Conservation (phyloP, 306 rosid species). For the Biancaea sappan region DNA sequence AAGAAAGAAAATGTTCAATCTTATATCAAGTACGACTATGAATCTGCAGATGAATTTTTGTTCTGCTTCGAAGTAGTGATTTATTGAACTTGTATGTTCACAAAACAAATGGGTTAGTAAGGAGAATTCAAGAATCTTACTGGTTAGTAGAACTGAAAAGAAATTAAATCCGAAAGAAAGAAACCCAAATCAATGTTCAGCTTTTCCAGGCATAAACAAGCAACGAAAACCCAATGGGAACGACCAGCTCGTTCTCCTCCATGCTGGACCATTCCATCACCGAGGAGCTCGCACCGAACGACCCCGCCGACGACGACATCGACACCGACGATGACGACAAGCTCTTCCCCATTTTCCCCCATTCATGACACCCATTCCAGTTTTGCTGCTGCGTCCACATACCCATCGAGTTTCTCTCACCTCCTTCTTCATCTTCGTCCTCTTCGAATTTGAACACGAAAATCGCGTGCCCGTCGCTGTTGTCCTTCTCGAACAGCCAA, state of each 20-base stretch:
- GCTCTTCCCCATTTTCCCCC: conserved; percentile 70
- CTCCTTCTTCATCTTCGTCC: conserved; percentile 31
- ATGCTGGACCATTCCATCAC: conserved; percentile 81
- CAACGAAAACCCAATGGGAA: conserved; percentile 75
- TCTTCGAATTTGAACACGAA: conserved; percentile 89
- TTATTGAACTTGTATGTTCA: conserved; percentile 48
- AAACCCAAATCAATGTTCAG: conserved; percentile 36
- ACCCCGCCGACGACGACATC: conserved; percentile 72
- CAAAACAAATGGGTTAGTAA: conserved; percentile 62
- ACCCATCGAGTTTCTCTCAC: conserved; percentile 35
- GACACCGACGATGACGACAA: conserved; percentile 76
- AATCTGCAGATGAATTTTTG: conserved; percentile 24
- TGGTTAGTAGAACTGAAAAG: conserved; percentile 8
- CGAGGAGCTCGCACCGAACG: conserved; percentile 77
- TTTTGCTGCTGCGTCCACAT: conserved; percentile 52
- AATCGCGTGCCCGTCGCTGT: conserved; percentile 60
- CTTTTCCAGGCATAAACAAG: conserved; percentile 86
- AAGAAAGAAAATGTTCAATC: too few relatives aligned
- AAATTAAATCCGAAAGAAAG: background rate
- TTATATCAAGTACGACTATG: too few relatives aligned
- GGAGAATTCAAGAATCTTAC: conserved; percentile 8
- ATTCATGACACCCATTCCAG: conserved; percentile 55
- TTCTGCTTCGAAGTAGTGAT: conserved; percentile 7
- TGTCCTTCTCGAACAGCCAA: conserved; percentile 66
- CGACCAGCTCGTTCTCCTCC: conserved; percentile 77